Conservation (phyloP, 768 basidiomycete genomes). For the Boletellus emodensis region DNA sequence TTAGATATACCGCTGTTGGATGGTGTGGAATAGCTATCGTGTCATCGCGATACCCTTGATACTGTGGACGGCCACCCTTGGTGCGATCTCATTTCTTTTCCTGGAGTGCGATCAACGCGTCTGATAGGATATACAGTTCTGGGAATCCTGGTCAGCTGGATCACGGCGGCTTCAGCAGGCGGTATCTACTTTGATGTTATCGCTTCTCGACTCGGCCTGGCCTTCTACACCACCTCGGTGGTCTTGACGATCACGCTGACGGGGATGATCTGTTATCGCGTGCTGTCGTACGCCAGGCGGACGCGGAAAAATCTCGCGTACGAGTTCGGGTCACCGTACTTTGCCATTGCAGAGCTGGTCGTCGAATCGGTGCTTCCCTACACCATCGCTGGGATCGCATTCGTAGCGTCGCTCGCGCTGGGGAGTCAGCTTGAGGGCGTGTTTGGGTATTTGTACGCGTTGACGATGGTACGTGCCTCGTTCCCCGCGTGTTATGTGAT, state of each 20-base stretch:
- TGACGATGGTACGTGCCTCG: conserved; percentile 8
- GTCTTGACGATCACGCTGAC: conserved; percentile 1
- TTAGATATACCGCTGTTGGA: conserved; percentile 35
- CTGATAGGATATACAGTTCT: not conserved
- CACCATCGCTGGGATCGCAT: conserved; percentile 5
- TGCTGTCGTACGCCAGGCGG: not conserved
- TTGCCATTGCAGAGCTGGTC: not conserved
- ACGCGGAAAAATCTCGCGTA: not conserved
- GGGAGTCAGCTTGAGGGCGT: not conserved
- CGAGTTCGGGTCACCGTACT: conserved; percentile 4
- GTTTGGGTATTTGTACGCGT: not conserved
- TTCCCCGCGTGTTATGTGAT: no score
- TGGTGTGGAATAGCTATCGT: conserved; percentile 28
- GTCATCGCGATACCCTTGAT: conserved; percentile 10
- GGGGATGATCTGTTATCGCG: conserved; percentile 3
- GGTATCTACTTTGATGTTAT: not conserved
- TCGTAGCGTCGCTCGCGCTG: not conserved
- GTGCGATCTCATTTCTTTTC: conserved; percentile 4
- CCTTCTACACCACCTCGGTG: not conserved
- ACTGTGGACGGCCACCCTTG: conserved; percentile 12
- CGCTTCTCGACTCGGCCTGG: not conserved
- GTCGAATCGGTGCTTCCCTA: conserved; percentile 11
- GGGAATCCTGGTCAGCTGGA: conserved; percentile 1
- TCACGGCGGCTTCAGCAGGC: not conserved
- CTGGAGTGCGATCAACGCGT: not conserved